Base-by-base conservation (phyloP, 345 rosid genomes). In the Odontarrhena argentea region DNA sequence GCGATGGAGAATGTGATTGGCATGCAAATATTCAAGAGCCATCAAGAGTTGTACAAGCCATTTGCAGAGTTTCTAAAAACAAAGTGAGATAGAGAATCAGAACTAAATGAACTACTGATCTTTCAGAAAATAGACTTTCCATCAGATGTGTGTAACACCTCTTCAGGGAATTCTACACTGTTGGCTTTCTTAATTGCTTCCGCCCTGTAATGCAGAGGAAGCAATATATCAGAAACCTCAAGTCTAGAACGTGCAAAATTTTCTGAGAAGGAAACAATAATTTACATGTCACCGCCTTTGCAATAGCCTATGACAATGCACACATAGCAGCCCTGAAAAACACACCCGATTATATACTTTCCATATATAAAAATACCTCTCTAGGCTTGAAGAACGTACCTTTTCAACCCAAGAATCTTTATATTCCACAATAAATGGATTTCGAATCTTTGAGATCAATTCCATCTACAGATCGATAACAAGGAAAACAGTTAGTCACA, bases 351-450 rank as follows among this genome's bases (percentile, higher is more conserved):
- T 25, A 58, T 1, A 26, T 58, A 57, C 38, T 50, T 22, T 64
- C 8, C 2, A 42, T 13, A 43, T 28, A 28, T 28, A 37, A n/a
- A 70, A 46, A 46, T 5, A 46, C 9, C 40, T 22, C 26, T 63
- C 30, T 46, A 57, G 46, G 40, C 46, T 10, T 51, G n/a, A n/a
- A 12, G 7, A 28, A 52, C 4, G 4, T 88, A 91, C 99, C 81
- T 86, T 91, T 80, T 94, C 99, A 6, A 94, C 96, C 99, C 99
- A 94, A 48, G 99, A 94, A 77, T 94, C 97, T 77, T 91, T 94
- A 78, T 94, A 94, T 74, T 94, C 96, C 68, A 94, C 97, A 22
- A 94, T 88, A 76, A 91, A 91, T 8, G 96, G 97, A 76, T 91
- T 94, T 50, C 80, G 80, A 35, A 94, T 84, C 78, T 79, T 88